phyloP scores from a whole-genome alignment of 1,139 yeast genomes.

The Blastobotrys indianensis region DNA sequence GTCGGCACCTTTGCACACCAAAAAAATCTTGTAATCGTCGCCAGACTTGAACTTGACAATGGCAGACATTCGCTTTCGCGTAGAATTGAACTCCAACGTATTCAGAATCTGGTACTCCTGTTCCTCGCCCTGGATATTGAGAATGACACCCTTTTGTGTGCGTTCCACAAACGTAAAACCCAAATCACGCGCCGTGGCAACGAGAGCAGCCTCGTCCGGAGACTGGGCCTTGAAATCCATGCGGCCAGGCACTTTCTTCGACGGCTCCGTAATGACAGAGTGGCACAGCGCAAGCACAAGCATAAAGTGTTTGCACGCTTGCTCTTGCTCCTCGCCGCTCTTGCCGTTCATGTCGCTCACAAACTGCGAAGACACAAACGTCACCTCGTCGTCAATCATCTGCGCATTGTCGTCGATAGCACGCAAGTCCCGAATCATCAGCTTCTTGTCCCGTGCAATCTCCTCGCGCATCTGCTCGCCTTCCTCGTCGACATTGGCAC shows the following conservation, averaged over 20 bases:
- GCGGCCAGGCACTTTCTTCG: constrained; percentile 50
- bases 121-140: constrained; percentile 70
- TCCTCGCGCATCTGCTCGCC: constrained; percentile 54
- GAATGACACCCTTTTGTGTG: constrained; percentile 60
- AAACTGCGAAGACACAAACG: constrained; percentile 41
- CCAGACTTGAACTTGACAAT: constrained; percentile 59
- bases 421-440: constrained; percentile 56
- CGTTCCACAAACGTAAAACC: constrained; percentile 80
- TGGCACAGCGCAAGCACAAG: constrained; percentile 85
- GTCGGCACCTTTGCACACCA: constrained; percentile 93
- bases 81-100: constrained; percentile 78
- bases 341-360: constrained; percentile 49
- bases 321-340: constrained; percentile 51
- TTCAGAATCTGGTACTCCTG: constrained; percentile 70
- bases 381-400: constrained; percentile 55
- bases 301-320: constrained; percentile 73
- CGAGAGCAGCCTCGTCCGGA: constrained; percentile 98
- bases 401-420: constrained; percentile 50
- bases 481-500: constrained; percentile 70
- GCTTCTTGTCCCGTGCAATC: constrained; percentile 56
- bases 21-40: constrained; percentile 46
- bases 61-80: constrained; percentile 95
- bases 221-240: constrained; percentile 83
- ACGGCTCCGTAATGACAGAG: constrained; percentile 76
- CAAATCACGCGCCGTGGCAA: constrained; percentile 85